These are phyloP conservation scores for Globisporangium recalcitrans DNA, from an alignment of 352 stramenopile genomes.

Conservation along the genomic window DNA sequence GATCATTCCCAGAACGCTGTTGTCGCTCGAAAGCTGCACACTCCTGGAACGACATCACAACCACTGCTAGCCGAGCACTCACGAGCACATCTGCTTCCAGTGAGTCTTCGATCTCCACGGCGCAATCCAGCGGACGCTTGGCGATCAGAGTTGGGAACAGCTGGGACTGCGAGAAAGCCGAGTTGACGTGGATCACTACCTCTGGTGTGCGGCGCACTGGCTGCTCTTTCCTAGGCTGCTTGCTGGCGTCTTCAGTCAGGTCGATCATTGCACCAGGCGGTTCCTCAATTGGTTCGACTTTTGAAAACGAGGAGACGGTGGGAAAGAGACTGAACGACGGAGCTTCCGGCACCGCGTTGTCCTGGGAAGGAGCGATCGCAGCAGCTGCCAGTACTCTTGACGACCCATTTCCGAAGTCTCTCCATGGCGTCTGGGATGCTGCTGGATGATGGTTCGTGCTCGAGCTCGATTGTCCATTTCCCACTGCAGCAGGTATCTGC, in stretches of 20 bases:
- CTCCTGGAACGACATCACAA: slow-evolving; percentile 22
- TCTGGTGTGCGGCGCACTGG: background rate
- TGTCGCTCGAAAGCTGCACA: slow-evolving; percentile 20
- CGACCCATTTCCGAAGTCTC: background rate
- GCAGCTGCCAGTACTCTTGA: background rate
- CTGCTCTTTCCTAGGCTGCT: background rate
- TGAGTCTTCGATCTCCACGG: slow-evolving; percentile 32
- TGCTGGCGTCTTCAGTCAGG: background rate
- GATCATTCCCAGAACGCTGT: slow-evolving; percentile 19
- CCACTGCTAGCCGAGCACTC: slow-evolving; percentile 30
- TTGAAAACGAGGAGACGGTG: background rate
- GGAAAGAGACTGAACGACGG: slow-evolving; percentile 24
- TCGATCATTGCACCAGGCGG: background rate
- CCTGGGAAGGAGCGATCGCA: slow-evolving; percentile 1
- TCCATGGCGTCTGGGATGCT: background rate
- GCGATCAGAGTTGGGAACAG: slow-evolving; percentile 22
- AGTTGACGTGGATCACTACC: slow-evolving; percentile 26
- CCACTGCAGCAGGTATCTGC: background rate
- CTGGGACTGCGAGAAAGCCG: slow-evolving; percentile 24
- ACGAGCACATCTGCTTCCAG: slow-evolving; percentile 47
- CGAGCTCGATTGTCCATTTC: background rate
- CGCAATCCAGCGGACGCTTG: slow-evolving; percentile 13
- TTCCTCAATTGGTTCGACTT: background rate
- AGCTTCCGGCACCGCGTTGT: slow-evolving; percentile 13
- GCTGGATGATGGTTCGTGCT: background rate